phyloP scores from a whole-genome alignment of 2,329 filamentous ascomycete species.

The Xenosphaeropsis pyriputrescens region DNA sequence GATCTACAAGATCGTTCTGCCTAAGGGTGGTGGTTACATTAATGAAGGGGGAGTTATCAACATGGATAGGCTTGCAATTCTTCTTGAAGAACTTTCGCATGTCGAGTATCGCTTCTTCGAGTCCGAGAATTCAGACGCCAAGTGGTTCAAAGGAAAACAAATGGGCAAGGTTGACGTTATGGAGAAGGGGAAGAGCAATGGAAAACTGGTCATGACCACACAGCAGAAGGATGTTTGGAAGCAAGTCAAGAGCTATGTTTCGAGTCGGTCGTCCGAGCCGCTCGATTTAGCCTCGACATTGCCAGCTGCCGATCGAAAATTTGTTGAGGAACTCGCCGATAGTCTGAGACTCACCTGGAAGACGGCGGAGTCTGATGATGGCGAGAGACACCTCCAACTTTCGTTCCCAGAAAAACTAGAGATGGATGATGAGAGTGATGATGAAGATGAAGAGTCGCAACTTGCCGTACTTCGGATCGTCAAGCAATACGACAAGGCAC shows the following conservation, averaged over 20 bases:
- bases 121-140: constrained; percentile 71
- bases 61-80: constrained; percentile 57
- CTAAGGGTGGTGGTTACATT: constrained; percentile 82
- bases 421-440: constrained; percentile 41
- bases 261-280: constrained; percentile 45
- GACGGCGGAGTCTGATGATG: constrained; percentile 46
- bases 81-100: constrained; percentile 73
- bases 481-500: constrained; percentile 81
- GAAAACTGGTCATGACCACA: constrained; percentile 66
- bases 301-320: constrained; percentile 78
- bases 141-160: constrained; percentile 84
- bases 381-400: constrained; percentile 50
- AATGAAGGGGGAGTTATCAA: constrained; percentile 93
- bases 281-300: constrained; percentile 62
- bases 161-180: constrained; percentile 54
- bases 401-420: constrained; percentile 33
- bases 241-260: constrained; percentile 70
- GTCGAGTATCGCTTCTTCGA: constrained; percentile 93
- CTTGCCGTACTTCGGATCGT: constrained; percentile 75
- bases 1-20: constrained; percentile 83
- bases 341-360: constrained; percentile 52
- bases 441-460: constrained; percentile 69
- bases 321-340: constrained; percentile 74
- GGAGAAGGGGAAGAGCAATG: constrained; percentile 39
- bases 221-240: constrained; percentile 73